A percentile compares a stretch with the other conserved stretches of the same genome.
phyloP scores from a whole-genome alignment of 2,329 filamentous ascomycete species.

The Cadophora sp. region DNA sequence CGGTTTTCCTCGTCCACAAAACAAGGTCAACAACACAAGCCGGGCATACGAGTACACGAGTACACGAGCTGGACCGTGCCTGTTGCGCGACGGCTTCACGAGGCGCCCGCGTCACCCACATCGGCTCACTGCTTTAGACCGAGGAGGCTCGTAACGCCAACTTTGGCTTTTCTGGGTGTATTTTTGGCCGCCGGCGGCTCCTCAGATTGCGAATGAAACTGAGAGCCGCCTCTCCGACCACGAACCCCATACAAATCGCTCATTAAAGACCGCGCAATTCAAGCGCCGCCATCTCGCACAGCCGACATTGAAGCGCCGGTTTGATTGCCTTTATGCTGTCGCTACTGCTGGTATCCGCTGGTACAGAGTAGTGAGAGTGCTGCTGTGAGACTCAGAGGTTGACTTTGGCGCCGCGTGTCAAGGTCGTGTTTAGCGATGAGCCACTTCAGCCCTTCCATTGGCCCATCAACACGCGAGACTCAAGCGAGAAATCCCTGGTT shows the following conservation, averaged over 20 bases:
- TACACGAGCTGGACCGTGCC: slow-evolving; percentile 15
- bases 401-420: slow-evolving; percentile 34
- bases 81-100: slow-evolving; percentile 30
- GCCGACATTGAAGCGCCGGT: slow-evolving; percentile 38
- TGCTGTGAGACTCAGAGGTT: slow-evolving; percentile 32
- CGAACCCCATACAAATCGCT: slow-evolving; percentile 11
- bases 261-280: slow-evolving; percentile 31
- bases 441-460: slow-evolving; percentile 32
- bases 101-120: slow-evolving; percentile 37
- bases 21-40: slow-evolving; percentile 19
- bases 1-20: slow-evolving; percentile 19
- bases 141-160: slow-evolving; percentile 16
- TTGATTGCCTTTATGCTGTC: slow-evolving; percentile 7
- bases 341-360: neutral
- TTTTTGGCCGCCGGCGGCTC: slow-evolving; percentile 35
- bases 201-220: slow-evolving; percentile 32
- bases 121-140: slow-evolving; percentile 5
- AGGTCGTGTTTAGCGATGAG: slow-evolving; percentile 38
- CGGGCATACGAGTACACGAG: slow-evolving; percentile 1
- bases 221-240: slow-evolving; percentile 29
- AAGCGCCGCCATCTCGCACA: slow-evolving; percentile 38
- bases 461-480: slow-evolving; percentile 34
- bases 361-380: neutral
- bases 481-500: slow-evolving; percentile 28
- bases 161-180: slow-evolving; percentile 15